phyloP scores from a whole-genome alignment of 495 filamentous ascomycete species.

The Penicillium flavigenum region DNA sequence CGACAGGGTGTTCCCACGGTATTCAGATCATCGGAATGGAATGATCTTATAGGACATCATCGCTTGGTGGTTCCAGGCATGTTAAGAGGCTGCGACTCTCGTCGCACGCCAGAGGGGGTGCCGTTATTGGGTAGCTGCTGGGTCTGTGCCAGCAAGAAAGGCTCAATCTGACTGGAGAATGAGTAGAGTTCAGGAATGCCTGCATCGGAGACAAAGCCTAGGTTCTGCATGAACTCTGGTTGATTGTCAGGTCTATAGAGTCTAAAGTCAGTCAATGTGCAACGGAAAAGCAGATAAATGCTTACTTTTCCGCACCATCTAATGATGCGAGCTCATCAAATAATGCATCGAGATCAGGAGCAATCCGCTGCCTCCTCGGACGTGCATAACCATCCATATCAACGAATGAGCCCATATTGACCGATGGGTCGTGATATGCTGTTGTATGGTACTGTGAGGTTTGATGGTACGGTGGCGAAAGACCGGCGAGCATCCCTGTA shows the following conservation, averaged over 20 bases:
- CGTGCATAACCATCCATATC: conserved; percentile 37
- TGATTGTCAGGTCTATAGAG: conserved; percentile 36
- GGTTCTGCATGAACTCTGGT: conserved; percentile 47
- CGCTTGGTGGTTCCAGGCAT: conserved; percentile 22
- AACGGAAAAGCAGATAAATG: not conserved
- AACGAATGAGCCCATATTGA: conserved; percentile 32
- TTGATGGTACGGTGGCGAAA: conserved; percentile 28
- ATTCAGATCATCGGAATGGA: not conserved
- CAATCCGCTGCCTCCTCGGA: conserved; percentile 39
- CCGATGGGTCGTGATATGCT: conserved; percentile 33
- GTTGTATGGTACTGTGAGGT: conserved; percentile 29
- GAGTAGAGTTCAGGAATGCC: conserved; percentile 40
- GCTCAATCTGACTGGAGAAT: conserved; percentile 40
- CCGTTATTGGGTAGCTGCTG: conserved; percentile 32
- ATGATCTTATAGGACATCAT: conserved; percentile 11
- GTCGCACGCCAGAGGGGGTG: conserved; percentile 19
- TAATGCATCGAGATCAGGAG: conserved; percentile 44
- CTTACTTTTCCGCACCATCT: conserved; percentile 44
- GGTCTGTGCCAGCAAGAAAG: conserved; percentile 37
- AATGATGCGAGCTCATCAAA: conserved; percentile 46
- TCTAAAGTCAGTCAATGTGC: conserved; percentile 5
- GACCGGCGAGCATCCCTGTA: conserved; percentile 25
- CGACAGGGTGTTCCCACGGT: conserved; percentile 1
- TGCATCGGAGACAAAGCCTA: conserved; percentile 41
- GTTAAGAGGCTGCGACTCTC: conserved; percentile 26